Base-by-base conservation (phyloP, 2,329 filamentous ascomycete genomes). In the Samsoniella hepiali region DNA sequence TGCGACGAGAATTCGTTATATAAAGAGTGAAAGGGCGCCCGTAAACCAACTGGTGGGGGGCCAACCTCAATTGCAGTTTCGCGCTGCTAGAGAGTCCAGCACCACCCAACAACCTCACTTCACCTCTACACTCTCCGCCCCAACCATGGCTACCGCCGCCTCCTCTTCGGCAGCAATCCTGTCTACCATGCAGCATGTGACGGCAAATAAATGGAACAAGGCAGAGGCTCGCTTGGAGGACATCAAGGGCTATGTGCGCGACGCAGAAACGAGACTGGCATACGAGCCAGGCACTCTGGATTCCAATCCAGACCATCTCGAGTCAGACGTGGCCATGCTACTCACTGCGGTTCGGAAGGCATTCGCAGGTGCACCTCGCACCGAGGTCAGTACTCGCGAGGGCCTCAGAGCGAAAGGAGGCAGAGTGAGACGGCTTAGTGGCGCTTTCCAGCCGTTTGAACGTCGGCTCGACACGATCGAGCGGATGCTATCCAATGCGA, bases 151-250 rank as follows among this genome's bases (percentile, higher is more conserved):
- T 22, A 49, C 40, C 27, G 11, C 49, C 31, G 32, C 56, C 3
- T 50, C 62, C 29, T 59, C 62, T 11, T 58, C 56, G 27, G 62
- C 62, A 47, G 57, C 62, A 5, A 60, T 63, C 27, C 55, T 63
- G 56, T 63, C 62, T 27, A 59, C 50, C 27, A 63, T 63, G 56
- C 54, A 59, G 27, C 62, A 63, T 47, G 56, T 63, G 9, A 63
- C 62, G 10, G 27, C 50, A 50, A 59, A 56, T 13, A 63, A 63
- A 36, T 60, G 55, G 62, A 50, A 54, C 32, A 63, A 60, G 55
- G 62, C 62, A 32, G 42, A 53, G 15, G 56, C 62, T 44, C 55
- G 62, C 10, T 29, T 59, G 31, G 17, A 42, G 32, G 56, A 55
- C 3, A 53, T 63, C 40, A 54, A 55, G 11, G 17, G 22, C 32